Percentiles rank a stretch among this genome's conserved stretches.
These are phyloP conservation scores for Postia placenta DNA, from an alignment of 768 basidiomycete genomes.

Conservation along the genomic window DNA sequence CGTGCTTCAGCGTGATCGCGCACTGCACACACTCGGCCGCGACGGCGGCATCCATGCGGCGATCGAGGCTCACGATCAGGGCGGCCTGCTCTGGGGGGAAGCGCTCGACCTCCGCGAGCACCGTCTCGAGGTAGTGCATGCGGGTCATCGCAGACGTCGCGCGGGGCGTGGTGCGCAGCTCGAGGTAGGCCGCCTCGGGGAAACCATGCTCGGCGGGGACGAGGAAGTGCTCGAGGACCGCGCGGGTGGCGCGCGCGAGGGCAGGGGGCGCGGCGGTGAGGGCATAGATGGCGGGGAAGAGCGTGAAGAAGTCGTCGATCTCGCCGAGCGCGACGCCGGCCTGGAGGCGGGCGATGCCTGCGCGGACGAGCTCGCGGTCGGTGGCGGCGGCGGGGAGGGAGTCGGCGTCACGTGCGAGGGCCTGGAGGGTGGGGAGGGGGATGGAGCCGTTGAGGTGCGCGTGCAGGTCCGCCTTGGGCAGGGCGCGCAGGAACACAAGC, in stretches of 20 bases:
- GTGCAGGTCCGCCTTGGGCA: slow-evolving; percentile 83
- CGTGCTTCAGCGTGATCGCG: slow-evolving; percentile 46
- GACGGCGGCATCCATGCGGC: slow-evolving; percentile 50
- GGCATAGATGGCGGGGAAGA: slow-evolving; percentile 78
- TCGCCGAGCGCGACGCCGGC: slow-evolving; percentile 39
- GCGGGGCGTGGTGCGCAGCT: slow-evolving; percentile 79
- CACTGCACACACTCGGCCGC: slow-evolving; percentile 52
- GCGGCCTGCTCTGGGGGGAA: slow-evolving; percentile 47
- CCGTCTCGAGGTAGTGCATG: slow-evolving; percentile 54
- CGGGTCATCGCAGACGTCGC: slow-evolving; percentile 51
- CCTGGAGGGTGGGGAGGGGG: slow-evolving; percentile 55
- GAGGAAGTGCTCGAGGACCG: slow-evolving; percentile 64
- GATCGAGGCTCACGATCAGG: slow-evolving; percentile 72
- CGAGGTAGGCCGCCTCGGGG: slow-evolving; percentile 66
- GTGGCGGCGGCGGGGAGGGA: background rate
- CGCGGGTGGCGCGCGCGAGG: slow-evolving; percentile 49
- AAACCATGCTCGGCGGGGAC: slow-evolving; percentile 17
- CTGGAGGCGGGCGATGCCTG: slow-evolving; percentile 36
- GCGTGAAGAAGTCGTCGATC: slow-evolving; percentile 64
- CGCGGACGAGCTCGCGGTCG: slow-evolving; percentile 26
- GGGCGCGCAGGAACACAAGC: slow-evolving; percentile 47
- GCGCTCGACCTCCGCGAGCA: slow-evolving; percentile 58
- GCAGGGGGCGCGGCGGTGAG: slow-evolving; percentile 57
- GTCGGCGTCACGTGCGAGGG: slow-evolving; percentile 42
- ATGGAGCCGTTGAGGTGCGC: slow-evolving; percentile 86